A percentile compares a stretch with the other conserved stretches of the same genome.
These are phyloP conservation scores for Eucalyptus guilfoylei DNA, from an alignment of 345 rosid species.

Conservation along the genomic window DNA sequence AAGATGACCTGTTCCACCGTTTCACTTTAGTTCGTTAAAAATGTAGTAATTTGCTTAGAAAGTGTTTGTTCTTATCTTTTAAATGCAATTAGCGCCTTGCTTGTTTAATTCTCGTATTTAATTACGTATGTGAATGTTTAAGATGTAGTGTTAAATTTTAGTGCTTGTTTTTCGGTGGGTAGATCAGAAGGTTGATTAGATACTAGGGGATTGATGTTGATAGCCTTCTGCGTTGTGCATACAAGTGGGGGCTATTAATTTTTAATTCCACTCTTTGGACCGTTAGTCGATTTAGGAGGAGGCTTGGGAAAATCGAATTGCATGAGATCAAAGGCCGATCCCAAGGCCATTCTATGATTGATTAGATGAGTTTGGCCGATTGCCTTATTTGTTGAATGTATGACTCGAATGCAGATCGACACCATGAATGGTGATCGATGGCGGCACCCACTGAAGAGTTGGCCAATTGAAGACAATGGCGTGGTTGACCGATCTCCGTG, in stretches of 20 bases:
- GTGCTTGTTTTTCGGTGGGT: neutral
- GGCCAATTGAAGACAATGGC: no score
- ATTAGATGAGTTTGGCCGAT: neutral
- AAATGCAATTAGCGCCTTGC: neutral
- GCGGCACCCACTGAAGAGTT: neutral
- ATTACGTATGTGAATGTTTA: neutral
- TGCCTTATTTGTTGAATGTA: neutral
- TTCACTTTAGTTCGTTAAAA: neutral
- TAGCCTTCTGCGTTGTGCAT: neutral
- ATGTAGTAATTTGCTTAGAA: neutral
- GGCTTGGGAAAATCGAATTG: neutral
- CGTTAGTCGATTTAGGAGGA: neutral
- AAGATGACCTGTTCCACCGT: neutral
- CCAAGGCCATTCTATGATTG: neutral
- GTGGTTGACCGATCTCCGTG: rapidly evolving
- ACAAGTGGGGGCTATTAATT: neutral
- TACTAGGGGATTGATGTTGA: neutral
- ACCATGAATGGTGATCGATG: neutral
- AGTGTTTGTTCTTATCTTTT: neutral
- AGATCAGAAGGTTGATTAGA: no score
- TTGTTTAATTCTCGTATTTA: neutral
- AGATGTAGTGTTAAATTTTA: neutral
- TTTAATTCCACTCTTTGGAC: neutral
- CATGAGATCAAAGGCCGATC: neutral
- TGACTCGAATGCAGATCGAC: neutral